Evolutionary conservation across 148 eudicot species (phyloP).

Genomic region (Polygonum aviculare): DNA sequence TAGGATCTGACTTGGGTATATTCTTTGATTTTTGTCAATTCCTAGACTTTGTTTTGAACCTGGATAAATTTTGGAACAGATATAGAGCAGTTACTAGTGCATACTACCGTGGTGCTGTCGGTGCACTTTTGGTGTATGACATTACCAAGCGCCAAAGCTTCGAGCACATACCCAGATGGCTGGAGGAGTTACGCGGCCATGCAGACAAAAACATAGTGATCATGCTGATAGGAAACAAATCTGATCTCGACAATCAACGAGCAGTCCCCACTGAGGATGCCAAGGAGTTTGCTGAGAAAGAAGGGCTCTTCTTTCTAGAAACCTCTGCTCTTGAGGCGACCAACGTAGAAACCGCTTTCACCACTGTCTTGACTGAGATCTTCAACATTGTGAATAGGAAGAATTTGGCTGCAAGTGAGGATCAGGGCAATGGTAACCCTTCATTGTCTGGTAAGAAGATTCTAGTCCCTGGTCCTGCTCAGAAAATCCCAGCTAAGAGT

Average conservation of each 20-base stretch:
- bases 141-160: constrained; percentile 80
- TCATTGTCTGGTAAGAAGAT: constrained; percentile 20
- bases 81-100: constrained; percentile 89
- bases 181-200: constrained; percentile 74
- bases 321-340: constrained; percentile 68
- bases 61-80: constrained; percentile 20
- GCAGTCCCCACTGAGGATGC: constrained; percentile 72
- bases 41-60: neutral
- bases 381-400: constrained; percentile 71
- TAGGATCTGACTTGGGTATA: neutral
- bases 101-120: constrained; percentile 78
- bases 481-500: constrained; percentile 21
- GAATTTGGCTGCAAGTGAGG: constrained; percentile 44
- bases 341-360: constrained; percentile 62
- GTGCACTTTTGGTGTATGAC: constrained; percentile 74
- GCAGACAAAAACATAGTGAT: constrained; percentile 88
- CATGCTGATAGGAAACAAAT: constrained; percentile 75
- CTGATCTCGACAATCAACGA: constrained; percentile 69
- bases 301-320: constrained; percentile 75
- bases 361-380: constrained; percentile 61
- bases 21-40: neutral
- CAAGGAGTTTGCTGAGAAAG: constrained; percentile 70
- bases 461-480: constrained; percentile 22
- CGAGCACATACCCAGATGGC: constrained; percentile 85
- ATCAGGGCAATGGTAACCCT: constrained; percentile 32